These are phyloP conservation scores for Collybia sp. DNA, from an alignment of 768 basidiomycete genomes.

Conservation along the genomic window DNA sequence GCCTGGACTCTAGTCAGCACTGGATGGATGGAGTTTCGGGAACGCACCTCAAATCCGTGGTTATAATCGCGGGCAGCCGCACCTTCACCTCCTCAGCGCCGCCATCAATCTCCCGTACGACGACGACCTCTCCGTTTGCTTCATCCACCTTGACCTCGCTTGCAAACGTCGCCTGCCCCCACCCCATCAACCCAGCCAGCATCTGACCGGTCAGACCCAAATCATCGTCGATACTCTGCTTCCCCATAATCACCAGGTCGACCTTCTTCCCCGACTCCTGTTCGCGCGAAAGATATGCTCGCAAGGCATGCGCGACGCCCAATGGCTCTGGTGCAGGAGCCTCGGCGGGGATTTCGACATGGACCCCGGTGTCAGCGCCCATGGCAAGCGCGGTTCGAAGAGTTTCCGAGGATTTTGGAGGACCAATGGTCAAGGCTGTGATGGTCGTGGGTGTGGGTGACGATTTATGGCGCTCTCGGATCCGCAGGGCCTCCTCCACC, in stretches of 20 bases:
- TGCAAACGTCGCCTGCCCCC: constrained; percentile 95
- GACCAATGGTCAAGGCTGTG: constrained; percentile 91
- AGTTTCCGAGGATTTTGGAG: constrained; percentile 83
- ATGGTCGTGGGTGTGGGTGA: constrained; percentile 79
- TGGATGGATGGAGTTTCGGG: no score
- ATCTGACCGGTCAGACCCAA: constrained; percentile 95
- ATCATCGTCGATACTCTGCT: constrained; percentile 98
- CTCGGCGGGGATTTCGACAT: constrained; percentile 79
- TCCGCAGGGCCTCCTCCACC: constrained; percentile 93
- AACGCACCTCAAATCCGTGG: constrained; percentile 86
- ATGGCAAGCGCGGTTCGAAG: constrained; percentile 96
- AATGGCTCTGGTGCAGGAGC: constrained; percentile 83
- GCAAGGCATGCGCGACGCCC: constrained; percentile 82
- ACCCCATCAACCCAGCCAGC: constrained; percentile 88
- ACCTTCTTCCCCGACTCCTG: constrained; percentile 46
- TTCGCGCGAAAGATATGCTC: constrained; percentile 65
- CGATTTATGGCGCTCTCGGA: constrained; percentile 85
- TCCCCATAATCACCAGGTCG: constrained; percentile 93
- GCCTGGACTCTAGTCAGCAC: no score
- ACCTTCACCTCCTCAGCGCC: constrained; percentile 82
- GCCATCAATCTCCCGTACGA: constrained; percentile 92
- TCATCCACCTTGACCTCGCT: constrained; percentile 77
- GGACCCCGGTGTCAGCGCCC: constrained; percentile 92
- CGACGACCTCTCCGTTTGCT: constrained; percentile 55
- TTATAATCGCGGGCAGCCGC: constrained; percentile 79